Base-by-base conservation (phyloP, 1,284 basidiomycete genomes). In the Apiotrichum porosum region DNA sequence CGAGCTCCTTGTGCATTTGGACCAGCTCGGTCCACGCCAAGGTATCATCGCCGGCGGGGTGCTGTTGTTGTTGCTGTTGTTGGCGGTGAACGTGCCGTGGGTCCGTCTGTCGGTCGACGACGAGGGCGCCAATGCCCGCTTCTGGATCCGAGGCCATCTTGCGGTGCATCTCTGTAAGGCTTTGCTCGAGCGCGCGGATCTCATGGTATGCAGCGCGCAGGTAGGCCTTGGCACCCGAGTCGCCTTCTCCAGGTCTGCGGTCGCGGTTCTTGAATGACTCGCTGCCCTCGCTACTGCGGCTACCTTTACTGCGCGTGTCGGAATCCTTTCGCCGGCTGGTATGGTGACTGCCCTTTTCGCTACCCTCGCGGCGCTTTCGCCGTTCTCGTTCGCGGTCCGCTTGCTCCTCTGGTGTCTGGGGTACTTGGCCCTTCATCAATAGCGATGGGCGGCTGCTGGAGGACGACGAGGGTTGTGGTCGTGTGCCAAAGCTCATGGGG, bases 1-100 rank as follows among this genome's bases (percentile, higher is more conserved):
- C 88, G 6, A 97, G 80, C 66, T 65, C 59, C 49, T 73, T 74
- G 57, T 75, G 73, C 34, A 68, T 62, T 14, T 58, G 49, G 21
- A 73, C 64, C 18, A 75, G 63, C 44, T 71, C 68, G 12, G 72
- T 60, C 73, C 73, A 75, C 9, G 65, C 65, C 2, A 49, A 24
- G 18, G 60, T 48, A 47, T 68, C 65, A 14, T 64, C 61, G 9
- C 32, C 40, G 1, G 51, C 37, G 17, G 57, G 40, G 17, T 26
- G 38, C 9, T 42, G 28, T 15, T 47, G 56, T 18, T 56, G 49
- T n/a, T 55, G 51, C 32, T 47, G 53, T 19, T 36, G 17, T 26
- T 34, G 19, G 12, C 47, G 35, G 21, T 58, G 49, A 12, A 3
- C 43, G 40, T 6, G 44, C 17, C 23, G 37, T 34, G 43, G 28